Evolutionary conservation across 345 rosid species (phyloP), one percentile per base, ranked within the genome.

Genomic region (Salix purpurea): DNA sequence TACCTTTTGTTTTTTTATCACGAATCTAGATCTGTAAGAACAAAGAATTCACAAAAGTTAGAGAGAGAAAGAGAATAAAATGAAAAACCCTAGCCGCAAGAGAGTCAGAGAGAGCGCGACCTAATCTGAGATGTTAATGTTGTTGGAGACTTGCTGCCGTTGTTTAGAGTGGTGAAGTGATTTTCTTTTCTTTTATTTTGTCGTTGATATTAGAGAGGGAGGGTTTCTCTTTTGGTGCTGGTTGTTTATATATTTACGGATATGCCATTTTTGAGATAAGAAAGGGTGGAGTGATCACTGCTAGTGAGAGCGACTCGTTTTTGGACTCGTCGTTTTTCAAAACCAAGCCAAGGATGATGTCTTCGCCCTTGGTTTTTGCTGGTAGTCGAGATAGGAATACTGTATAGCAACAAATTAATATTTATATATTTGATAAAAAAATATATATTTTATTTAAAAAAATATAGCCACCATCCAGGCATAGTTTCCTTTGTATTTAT

Each of bases 31-130:
- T 75, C 77, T 75, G 71, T 50, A 21, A 24, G 14, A 1, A 40
- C 1, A 69, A 67, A 23, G 73, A 19, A 68, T 24, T 26, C 16
- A 21, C 4, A 24, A 34, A 23, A 46, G 64, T 65, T 32, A 50
- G 60, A 74, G n/a, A 52, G 36, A 23, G 30, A 42, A 39, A 70
- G 24, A 21, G 7, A 24, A 23, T 37, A 39, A 50, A 37, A 44
- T 72, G 40, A 76, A 52, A 85, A 83, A 83, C 86, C 86, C 88
- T 83, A 85, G 86, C 83, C 86, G 88, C 86, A 80, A 71, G 62
- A 64, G 61, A 34, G 52, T 4, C 39, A 37, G 70, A 26, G 79
- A 76, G 11, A 69, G 76, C 76, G 82, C 69, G 79, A 78, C 73
- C 80, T 67, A 56, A 62, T 50, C 13, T n/a, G 6, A 10, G 23